Evolutionary conservation across 2,329 filamentous ascomycete genomes (phyloP).

Genomic region (Massarina eburnea): DNA sequence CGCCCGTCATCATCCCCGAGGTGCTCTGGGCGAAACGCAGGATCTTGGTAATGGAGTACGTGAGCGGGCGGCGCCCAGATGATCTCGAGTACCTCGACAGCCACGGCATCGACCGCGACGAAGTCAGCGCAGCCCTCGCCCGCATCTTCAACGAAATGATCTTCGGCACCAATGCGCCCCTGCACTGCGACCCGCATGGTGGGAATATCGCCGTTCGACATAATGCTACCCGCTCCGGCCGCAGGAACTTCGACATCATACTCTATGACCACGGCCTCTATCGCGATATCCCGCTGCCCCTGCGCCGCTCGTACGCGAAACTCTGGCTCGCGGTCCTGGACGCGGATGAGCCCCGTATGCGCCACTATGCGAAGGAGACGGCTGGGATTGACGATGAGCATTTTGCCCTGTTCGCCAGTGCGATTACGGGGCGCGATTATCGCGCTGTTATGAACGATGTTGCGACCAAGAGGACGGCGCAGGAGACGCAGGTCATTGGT

Average conservation of each 20-base stretch:
- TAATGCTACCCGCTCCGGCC: slow-evolving; percentile 61
- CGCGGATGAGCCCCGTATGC: slow-evolving; percentile 82
- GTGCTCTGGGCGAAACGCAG: slow-evolving; percentile 87
- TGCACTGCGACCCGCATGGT: slow-evolving; percentile 96
- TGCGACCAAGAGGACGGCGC: slow-evolving; percentile 61
- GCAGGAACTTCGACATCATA: slow-evolving; percentile 86
- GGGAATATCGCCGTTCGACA: slow-evolving; percentile 92
- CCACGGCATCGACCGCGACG: slow-evolving; percentile 87
- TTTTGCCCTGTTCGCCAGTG: slow-evolving; percentile 92
- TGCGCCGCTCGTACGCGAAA: slow-evolving; percentile 88
- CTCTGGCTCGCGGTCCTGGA: slow-evolving; percentile 97
- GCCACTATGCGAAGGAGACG: slow-evolving; percentile 83
- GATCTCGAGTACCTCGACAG: slow-evolving; percentile 84
- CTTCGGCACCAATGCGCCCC: slow-evolving; percentile 81
- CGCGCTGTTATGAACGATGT: slow-evolving; percentile 67
- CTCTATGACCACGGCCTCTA: slow-evolving; percentile 97
- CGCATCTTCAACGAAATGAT: slow-evolving; percentile 99
- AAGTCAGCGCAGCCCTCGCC: slow-evolving; percentile 87
- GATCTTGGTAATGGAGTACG: slow-evolving; percentile 93
- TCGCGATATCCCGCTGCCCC: slow-evolving; percentile 77
- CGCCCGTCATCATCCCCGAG: slow-evolving; percentile 85
- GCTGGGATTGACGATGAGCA: slow-evolving; percentile 86
- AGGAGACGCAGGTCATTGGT: slow-evolving; percentile 86
- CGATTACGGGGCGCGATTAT: slow-evolving; percentile 93
- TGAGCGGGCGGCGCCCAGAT: slow-evolving; percentile 83